Evolutionary conservation across 116 monocot genomes (phyloP).

Genomic region (Papilionanthe hybrid): DNA sequence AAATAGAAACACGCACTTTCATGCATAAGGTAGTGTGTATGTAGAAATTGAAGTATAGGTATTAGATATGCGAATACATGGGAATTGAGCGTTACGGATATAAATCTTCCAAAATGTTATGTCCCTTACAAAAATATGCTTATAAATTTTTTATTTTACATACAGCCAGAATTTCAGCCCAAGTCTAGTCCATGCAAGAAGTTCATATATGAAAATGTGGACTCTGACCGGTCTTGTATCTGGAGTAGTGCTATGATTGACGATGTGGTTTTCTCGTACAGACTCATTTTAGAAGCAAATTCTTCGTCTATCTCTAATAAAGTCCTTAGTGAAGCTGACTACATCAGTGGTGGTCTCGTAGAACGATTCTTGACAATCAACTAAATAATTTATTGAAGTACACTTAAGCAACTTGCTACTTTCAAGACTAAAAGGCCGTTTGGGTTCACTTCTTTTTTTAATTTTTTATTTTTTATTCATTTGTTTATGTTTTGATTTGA

Average conservation of each 20-base stretch:
- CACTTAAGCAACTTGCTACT: neutral
- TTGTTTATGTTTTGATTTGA: no score
- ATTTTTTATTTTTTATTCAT: no score
- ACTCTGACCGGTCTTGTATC: slow-evolving; percentile 54
- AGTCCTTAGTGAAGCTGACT: slow-evolving; percentile 8
- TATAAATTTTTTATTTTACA: no score
- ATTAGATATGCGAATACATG: no score
- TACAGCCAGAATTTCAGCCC: neutral
- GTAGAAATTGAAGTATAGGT: no score
- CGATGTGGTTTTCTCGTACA: slow-evolving; percentile 57
- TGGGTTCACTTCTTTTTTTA: no score
- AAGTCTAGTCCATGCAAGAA: neutral
- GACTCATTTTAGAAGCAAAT: slow-evolving; percentile 57
- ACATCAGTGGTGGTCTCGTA: slow-evolving; percentile 56
- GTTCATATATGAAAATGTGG: no score
- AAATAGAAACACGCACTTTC: no score
- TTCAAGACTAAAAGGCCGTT: neutral
- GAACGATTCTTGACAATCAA: slow-evolving; percentile 50
- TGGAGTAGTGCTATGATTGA: slow-evolving; percentile 64
- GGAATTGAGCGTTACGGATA: no score
- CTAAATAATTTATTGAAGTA: slow-evolving; percentile 60
- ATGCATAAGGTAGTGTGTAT: no score
- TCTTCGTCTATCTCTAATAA: slow-evolving; percentile 36
- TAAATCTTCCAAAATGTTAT: no score
- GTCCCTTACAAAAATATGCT: no score